Percentiles rank a stretch among this genome's conserved stretches.
Conservation (phyloP, 139 green algal species). For the Chlorella sorokiniana region DNA sequence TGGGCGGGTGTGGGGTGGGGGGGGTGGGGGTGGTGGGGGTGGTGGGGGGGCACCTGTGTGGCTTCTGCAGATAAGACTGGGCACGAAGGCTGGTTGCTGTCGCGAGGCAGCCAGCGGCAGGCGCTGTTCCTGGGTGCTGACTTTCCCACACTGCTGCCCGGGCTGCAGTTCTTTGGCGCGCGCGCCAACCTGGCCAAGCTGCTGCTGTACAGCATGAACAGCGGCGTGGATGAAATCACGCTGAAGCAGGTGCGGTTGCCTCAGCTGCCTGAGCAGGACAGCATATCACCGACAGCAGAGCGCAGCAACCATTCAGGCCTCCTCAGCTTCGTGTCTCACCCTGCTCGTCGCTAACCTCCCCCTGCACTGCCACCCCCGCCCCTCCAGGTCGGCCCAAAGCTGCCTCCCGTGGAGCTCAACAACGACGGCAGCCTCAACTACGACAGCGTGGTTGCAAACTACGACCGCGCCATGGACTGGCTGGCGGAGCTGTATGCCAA, state of each 20-base stretch:
- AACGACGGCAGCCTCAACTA: slow-evolving; percentile 60
- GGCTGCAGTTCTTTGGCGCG: slow-evolving; percentile 62
- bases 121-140: no score
- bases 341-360: no score
- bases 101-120: no score
- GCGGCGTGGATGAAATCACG: slow-evolving; percentile 70
- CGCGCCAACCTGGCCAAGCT: slow-evolving; percentile 79
- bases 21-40: no score
- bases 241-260: slow-evolving; percentile 56
- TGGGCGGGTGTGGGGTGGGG: no score
- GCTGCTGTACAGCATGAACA: slow-evolving; percentile 74
- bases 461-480: slow-evolving; percentile 77
- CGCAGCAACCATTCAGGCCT: no score
- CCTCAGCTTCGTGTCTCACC: no score
- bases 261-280: no score
- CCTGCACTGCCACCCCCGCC: not conserved
- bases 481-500: slow-evolving; percentile 71
- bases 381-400: slow-evolving; percentile 57
- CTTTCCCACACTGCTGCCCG: not conserved
- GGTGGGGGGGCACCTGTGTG: no score
- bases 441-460: slow-evolving; percentile 57
- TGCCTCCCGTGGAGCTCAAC: slow-evolving; percentile 43
- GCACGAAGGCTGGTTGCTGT: no score
- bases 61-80: no score
- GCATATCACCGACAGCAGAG: no score